Evolutionary conservation across 768 basidiomycete species (phyloP), one percentile per base, ranked within the genome.

Genomic region (Naematelia aurantialba): DNA sequence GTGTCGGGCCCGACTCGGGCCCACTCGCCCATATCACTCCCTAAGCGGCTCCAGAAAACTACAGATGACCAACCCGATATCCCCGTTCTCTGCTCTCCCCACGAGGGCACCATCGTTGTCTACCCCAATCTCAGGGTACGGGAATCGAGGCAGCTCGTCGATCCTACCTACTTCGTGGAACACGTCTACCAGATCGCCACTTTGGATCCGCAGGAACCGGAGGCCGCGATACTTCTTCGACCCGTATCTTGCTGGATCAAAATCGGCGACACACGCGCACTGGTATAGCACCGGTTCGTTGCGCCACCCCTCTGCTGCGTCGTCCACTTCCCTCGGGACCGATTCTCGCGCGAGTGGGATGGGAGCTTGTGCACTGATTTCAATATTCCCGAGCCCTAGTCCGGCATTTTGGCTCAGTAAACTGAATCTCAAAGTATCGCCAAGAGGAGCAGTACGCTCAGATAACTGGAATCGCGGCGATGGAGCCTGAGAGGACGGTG

Each of bases 81-180:
- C 52, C 13, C 74, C 72, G 39, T 66, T 52, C 31, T 66, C 68
- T 63, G 53, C 26, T 66, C 76, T 31, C 63, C 62, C 68, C 14
- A 73, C 75, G 39, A 78, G 56, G 1, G 77, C 69, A 11, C 77
- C 77, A 52, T 78, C 77, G 52, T 77, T 75, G 17, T 72, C 74
- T 14, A 76, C 73, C 13, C 76, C 78, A 2, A 77, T 64, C 25
- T 76, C 72, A 1, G 63, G 60, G 25, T 76, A 72, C 2, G 78
- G 78, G 55, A 78, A 72, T 1, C 66, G 61, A 12, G 69, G 68
- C 1, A 78, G 55, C 45, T 75, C 71, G 51, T 77, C 75, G 22
- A 78, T 74, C 4, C 78, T 59, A 1, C 78, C 78, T 5, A 77
- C 75, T 60, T 78, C 78, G 52, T 74, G 65, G 52, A 78, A 66